Conservation (phyloP, 2,329 filamentous ascomycete species). For the Ophiosphaerella korrae region DNA sequence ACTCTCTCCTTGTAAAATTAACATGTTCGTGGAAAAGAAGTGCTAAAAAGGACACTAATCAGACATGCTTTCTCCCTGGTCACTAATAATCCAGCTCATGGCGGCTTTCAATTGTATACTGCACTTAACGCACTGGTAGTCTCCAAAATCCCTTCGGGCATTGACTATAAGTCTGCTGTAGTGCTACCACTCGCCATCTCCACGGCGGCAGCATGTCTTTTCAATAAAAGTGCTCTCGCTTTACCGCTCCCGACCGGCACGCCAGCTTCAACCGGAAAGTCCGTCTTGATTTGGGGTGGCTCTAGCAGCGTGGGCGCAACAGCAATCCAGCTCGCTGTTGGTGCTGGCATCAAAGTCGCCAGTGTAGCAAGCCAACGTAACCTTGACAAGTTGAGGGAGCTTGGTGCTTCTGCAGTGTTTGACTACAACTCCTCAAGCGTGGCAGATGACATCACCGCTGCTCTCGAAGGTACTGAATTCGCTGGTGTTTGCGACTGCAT, state of each 20-base stretch:
- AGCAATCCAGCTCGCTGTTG: conserved; percentile 52
- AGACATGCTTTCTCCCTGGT: conserved; percentile 36
- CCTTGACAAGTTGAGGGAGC: conserved; percentile 29
- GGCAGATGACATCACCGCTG: conserved; percentile 47
- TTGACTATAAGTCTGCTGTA: conserved; percentile 47
- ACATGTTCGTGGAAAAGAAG: too few relatives aligned
- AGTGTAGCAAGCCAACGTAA: conserved; percentile 46
- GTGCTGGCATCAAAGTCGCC: conserved; percentile 49
- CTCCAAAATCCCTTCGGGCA: conserved; percentile 45
- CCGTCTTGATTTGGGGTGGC: conserved; percentile 59
- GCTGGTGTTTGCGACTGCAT: conserved; percentile 51
- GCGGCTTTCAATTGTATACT: conserved; percentile 46
- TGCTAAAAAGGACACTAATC: neutral
- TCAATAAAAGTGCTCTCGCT: conserved; percentile 46
- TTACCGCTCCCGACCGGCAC: conserved; percentile 47
- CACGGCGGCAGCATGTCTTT: conserved; percentile 52
- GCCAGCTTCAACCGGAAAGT: conserved; percentile 41
- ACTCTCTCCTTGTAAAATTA: neutral
- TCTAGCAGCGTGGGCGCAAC: conserved; percentile 50
- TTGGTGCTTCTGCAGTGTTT: conserved; percentile 39
- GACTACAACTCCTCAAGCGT: conserved; percentile 40
- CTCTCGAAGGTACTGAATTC: conserved; percentile 50
- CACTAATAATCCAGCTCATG: conserved; percentile 26
- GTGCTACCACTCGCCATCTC: conserved; percentile 54
- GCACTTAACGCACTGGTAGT: conserved; percentile 33